Evolutionary conservation across 2,329 filamentous ascomycete genomes (phyloP), one percentile per base, ranked within the genome.

Genomic region (Zelopaecilomyces penicillatus): DNA sequence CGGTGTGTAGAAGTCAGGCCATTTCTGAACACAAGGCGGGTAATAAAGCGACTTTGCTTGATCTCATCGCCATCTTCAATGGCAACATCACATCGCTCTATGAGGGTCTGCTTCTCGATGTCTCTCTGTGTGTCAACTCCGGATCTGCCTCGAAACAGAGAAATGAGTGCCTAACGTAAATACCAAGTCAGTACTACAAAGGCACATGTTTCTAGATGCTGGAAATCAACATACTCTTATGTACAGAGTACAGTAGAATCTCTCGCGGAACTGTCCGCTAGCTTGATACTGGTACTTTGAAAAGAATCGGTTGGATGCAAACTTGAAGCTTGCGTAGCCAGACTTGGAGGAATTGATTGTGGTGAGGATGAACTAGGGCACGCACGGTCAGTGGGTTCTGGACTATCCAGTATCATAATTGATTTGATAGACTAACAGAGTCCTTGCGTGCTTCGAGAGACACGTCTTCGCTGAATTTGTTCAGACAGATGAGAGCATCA

Each of bases 271-370:
- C 51, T 73, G 70, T 6, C 67, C 61, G 31, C 56, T 65, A 19
- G 75, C 76, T 44, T 78, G 72, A 54, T 80, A 91, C 42, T 77
- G 74, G 63, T 89, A 91, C 32, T 75, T 76, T 5, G 81, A 76
- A 65, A 89, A 89, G 67, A 90, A 90, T 34, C 77, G 74, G 52
- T 69, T 76, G 35, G 77, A 74, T 37, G 82, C 71, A 43, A 90
- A 79, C 6, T 76, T 75, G 55, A 88, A 82, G 47, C 82, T 83
- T 28, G 83, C 81, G 61, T 90, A 90, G 12, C 84, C 85, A 4
- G 86, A 87, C 58, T 87, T 87, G 45, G 85, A 87, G n/a, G 78
- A 76, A 60, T 91, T 91, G 51, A 91, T 69, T 10, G 85, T 80
- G 10, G 84, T 87, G 44, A 91, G 70, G 4, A 82, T 73, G 51